A percentile compares a stretch with the other conserved stretches of the same genome.
These are phyloP conservation scores for Geosmithia putterillii DNA, from an alignment of 2,329 filamentous ascomycete species.

Conservation along the genomic window DNA sequence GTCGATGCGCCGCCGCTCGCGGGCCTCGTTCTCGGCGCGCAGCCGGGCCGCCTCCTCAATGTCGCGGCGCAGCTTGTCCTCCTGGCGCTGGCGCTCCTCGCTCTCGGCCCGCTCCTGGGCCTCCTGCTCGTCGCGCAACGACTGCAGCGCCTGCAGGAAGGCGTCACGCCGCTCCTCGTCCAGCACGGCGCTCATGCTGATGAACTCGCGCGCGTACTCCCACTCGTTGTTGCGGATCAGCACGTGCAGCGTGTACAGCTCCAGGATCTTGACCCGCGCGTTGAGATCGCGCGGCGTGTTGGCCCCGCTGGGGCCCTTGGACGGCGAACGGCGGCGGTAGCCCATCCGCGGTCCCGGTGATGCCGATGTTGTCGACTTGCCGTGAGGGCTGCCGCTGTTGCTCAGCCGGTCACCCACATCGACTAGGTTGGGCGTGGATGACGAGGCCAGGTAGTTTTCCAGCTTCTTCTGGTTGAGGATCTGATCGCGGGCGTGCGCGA, in stretches of 20 bases:
- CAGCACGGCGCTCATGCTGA: slow-evolving; percentile 71
- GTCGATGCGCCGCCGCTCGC: slow-evolving; percentile 37
- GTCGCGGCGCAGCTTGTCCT: slow-evolving; percentile 43
- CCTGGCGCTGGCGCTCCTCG: slow-evolving; percentile 43
- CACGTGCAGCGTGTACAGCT: slow-evolving; percentile 90
- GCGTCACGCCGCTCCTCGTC: slow-evolving; percentile 87
- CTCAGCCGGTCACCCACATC: slow-evolving; percentile 56
- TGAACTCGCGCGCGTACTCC: slow-evolving; percentile 90
- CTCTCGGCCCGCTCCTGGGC: slow-evolving; percentile 54
- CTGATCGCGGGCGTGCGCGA: slow-evolving; percentile 83
- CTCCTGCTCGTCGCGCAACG: slow-evolving; percentile 71
- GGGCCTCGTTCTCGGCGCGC: slow-evolving; percentile 46
- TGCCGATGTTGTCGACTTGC: too few species aligned
- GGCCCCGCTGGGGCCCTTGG: slow-evolving; percentile 47
- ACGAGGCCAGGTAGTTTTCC: slow-evolving; percentile 77
- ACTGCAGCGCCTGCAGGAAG: slow-evolving; percentile 76
- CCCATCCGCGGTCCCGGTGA: slow-evolving; percentile 20
- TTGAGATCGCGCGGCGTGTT: slow-evolving; percentile 77
- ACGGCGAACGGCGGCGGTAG: slow-evolving; percentile 29
- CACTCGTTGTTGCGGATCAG: slow-evolving; percentile 90
- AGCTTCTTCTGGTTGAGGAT: slow-evolving; percentile 73
- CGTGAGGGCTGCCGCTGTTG: too few species aligned
- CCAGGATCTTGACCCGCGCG: slow-evolving; percentile 79
- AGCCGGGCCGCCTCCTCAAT: slow-evolving; percentile 44
- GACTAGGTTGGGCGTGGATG: slow-evolving; percentile 56